These are phyloP conservation scores for Musa schizocarpa DNA, from an alignment of 176 grass and related monocot species.

Conservation along the genomic window DNA sequence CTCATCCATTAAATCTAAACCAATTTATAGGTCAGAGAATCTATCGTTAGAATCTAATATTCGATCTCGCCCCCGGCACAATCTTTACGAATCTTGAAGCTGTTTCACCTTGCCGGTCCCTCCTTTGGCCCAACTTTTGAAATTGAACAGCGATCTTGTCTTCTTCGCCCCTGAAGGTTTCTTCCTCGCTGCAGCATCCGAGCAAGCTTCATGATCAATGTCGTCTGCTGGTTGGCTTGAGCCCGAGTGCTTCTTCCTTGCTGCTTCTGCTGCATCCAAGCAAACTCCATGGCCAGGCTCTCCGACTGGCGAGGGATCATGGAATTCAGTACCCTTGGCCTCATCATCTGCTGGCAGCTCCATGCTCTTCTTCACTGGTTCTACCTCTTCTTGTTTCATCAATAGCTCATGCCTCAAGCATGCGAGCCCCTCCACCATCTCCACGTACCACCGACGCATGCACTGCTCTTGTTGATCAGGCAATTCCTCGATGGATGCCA, in stretches of 20 bases:
- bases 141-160: conserved; percentile 53
- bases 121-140: conserved; percentile 52
- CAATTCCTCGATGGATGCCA: conserved; percentile 35
- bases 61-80: too few relatives aligned
- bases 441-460: conserved; percentile 49
- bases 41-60: too few relatives aligned
- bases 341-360: conserved; percentile 24
- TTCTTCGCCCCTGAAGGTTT: conserved; percentile 18
- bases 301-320: conserved; percentile 10
- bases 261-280: too few relatives aligned
- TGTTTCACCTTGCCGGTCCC: conserved; percentile 22
- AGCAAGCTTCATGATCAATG: conserved; percentile 8
- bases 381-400: too few relatives aligned
- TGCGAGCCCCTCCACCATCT: conserved; percentile 62
- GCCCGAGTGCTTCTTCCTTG: too few relatives aligned
- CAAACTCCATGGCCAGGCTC: conserved; percentile 5
- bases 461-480: conserved; percentile 37
- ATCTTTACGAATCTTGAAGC: neutral
- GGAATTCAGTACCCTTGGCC: conserved; percentile 22
- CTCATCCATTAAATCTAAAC: too few relatives aligned
- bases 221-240: too few relatives aligned
- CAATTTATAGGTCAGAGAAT: too few relatives aligned
- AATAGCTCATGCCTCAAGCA: conserved; percentile 47
- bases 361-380: conserved; percentile 3
- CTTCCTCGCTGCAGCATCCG: conserved; percentile 21